Percentiles rank a stretch among this genome's conserved stretches.
Conservation (phyloP, 177 flowering plant genomes). For the Vitis hybrid region DNA sequence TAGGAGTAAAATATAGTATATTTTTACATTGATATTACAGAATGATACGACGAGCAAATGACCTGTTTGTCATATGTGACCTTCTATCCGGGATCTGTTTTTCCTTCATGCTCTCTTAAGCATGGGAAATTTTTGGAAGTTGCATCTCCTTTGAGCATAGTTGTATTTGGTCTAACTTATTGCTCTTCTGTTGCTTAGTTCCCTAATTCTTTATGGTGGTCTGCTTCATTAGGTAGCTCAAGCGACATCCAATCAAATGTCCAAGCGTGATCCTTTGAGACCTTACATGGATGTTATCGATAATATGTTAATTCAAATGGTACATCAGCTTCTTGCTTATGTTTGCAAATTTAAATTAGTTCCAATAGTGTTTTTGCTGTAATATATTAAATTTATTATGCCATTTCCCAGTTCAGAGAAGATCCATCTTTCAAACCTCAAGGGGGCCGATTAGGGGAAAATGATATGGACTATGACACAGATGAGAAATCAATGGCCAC, state of each 20-base stretch:
- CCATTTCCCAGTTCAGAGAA: conserved; percentile 58
- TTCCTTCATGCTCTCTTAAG: neutral
- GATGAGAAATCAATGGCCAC: conserved; percentile 99
- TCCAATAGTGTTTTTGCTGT: neutral
- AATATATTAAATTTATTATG: conserved; percentile 4
- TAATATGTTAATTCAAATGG: conserved; percentile 81
- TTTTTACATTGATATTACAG: neutral
- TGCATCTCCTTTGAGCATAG: neutral
- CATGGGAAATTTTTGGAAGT: neutral
- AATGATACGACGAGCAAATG: neutral
- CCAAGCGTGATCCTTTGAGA: conserved; percentile 91
- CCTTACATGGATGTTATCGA: conserved; percentile 95
- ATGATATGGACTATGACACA: conserved; percentile 98
- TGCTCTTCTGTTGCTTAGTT: neutral
- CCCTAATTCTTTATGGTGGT: neutral
- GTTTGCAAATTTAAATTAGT: neutral
- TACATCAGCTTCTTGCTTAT: conserved; percentile 23
- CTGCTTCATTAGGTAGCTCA: conserved; percentile 76
- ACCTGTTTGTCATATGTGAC: too few species aligned
- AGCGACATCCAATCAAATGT: conserved; percentile 98
- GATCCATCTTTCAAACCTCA: conserved; percentile 98
- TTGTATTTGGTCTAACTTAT: neutral
- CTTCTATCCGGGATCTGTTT: neutral
- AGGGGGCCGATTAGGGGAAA: conserved; percentile 95
- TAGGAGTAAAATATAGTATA: neutral